A percentile compares a stretch with the other conserved stretches of the same genome.
These are phyloP conservation scores for Didymella pinodella DNA, from an alignment of 2,329 filamentous ascomycete species.

Conservation along the genomic window DNA sequence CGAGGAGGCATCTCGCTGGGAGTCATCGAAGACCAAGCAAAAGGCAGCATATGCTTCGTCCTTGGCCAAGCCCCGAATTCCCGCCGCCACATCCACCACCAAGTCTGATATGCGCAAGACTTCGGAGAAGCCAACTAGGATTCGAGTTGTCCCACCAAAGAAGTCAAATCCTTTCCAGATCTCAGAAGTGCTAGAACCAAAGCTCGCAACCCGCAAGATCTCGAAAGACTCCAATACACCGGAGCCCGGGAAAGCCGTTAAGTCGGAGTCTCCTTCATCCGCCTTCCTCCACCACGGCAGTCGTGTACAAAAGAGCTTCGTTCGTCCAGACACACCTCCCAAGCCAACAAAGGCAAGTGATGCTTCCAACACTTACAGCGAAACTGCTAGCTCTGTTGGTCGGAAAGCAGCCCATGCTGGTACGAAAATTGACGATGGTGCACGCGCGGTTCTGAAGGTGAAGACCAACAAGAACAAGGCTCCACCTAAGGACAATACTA, in stretches of 20 bases:
- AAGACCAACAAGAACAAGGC: neutral
- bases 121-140: neutral
- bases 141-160: neutral
- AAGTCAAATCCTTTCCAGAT: neutral
- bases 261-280: neutral
- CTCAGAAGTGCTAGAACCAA: neutral
- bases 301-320: neutral
- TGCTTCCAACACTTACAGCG: neutral
- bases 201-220: neutral
- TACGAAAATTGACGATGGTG: neutral
- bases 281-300: neutral
- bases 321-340: neutral
- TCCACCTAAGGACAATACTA: neutral
- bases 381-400: neutral
- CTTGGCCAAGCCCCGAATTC: neutral
- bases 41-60: neutral
- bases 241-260: neutral
- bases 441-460: neutral
- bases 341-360: neutral
- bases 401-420: neutral
- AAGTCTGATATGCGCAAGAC: neutral
- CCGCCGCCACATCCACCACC: neutral
- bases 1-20: neutral
- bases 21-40: neutral
- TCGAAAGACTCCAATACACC: neutral